phyloP scores from a whole-genome alignment of 2,329 filamentous ascomycete species.

The Talaromyces islandicus region DNA sequence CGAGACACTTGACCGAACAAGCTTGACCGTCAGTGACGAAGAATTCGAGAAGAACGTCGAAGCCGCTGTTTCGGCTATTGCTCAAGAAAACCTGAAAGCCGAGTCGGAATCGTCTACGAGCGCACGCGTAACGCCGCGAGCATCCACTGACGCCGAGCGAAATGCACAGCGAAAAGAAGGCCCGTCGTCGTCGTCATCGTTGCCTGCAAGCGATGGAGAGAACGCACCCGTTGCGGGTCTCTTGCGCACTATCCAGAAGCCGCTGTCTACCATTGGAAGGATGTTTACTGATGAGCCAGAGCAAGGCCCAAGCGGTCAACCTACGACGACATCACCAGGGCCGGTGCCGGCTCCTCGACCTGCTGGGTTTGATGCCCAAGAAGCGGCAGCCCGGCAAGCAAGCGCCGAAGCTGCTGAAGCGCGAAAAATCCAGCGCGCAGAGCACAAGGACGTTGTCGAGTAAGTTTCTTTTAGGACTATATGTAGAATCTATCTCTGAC shows the following conservation, averaged over 20 bases:
- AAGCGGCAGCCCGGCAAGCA: constrained; percentile 83
- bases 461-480: constrained; percentile 22
- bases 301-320: constrained; percentile 37
- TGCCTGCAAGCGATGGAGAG: constrained; percentile 55
- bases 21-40: constrained; percentile 84
- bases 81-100: constrained; percentile 70
- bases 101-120: constrained; percentile 39
- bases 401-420: constrained; percentile 87
- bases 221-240: constrained; percentile 77
- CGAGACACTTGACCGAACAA: constrained; percentile 91
- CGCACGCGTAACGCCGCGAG: constrained; percentile 50
- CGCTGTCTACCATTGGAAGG: constrained; percentile 82
- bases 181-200: constrained; percentile 14
- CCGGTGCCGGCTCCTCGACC: constrained; percentile 46
- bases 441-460: constrained; percentile 88
- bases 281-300: constrained; percentile 75
- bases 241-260: constrained; percentile 82
- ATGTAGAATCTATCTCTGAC: background rate
- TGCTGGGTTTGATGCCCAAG: constrained; percentile 61
- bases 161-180: constrained; percentile 37
- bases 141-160: constrained; percentile 48
- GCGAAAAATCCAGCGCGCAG: constrained; percentile 70
- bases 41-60: constrained; percentile 98
- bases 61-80: constrained; percentile 88
- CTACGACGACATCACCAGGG: constrained; percentile 11